Conservation (phyloP, 2,329 filamentous ascomycete genomes). For the Xylaria sp. region DNA sequence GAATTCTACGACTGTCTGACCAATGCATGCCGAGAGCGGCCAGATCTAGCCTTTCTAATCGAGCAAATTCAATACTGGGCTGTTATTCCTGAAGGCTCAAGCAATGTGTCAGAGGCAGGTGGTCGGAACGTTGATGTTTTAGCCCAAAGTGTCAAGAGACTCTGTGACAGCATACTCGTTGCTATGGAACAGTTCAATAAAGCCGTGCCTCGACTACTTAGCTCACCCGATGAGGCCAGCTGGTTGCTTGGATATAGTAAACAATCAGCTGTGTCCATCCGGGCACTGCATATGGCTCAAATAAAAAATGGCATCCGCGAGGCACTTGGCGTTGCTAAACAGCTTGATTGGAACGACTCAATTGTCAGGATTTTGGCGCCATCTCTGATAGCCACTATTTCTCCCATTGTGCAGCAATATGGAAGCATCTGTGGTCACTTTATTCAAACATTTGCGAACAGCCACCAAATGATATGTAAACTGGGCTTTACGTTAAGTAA, state of each 20-base stretch:
- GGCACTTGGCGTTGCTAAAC: constrained; percentile 42
- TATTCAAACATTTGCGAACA: constrained; percentile 66
- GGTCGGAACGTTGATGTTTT: constrained; percentile 57
- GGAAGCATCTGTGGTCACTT: constrained; percentile 68
- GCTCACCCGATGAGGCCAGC: constrained; percentile 68
- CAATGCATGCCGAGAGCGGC: constrained; percentile 58
- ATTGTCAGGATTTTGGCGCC: constrained; percentile 59
- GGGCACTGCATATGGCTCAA: constrained; percentile 68
- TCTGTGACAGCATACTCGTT: constrained; percentile 82
- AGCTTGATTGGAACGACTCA: constrained; percentile 56
- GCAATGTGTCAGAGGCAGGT: constrained; percentile 19
- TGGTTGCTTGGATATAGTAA: constrained; percentile 72
- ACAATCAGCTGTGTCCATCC: constrained; percentile 64
- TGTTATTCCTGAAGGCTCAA: constrained; percentile 49
- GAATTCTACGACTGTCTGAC: constrained; percentile 57
- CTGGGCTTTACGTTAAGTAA: constrained; percentile 81
- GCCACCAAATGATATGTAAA: constrained; percentile 78
- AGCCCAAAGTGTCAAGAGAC: constrained; percentile 67
- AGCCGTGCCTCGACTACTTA: constrained; percentile 64
- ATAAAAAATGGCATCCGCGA: constrained; percentile 58
- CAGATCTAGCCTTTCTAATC: constrained; percentile 73
- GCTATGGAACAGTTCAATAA: constrained; percentile 79
- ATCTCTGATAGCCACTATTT: constrained; percentile 68
- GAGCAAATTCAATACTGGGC: constrained; percentile 76
- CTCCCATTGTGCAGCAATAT: constrained; percentile 83